phyloP scores from a whole-genome alignment of 2,329 filamentous ascomycete species.

The Xylogone sp. region DNA sequence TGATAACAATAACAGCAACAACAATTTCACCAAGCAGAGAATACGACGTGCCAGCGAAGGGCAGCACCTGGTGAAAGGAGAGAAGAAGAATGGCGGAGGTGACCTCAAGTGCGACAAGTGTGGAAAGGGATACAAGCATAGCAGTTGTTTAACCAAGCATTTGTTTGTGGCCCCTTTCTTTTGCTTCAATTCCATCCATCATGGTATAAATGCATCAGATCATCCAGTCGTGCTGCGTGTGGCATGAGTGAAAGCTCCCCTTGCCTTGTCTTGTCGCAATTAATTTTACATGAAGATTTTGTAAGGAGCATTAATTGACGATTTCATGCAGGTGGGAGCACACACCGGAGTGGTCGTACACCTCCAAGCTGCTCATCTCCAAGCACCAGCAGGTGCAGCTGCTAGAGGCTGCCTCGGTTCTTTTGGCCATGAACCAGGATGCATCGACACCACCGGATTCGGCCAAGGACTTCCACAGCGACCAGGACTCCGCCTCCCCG shows the following conservation, averaged over 20 bases:
- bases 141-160: conserved; percentile 99
- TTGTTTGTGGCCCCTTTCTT: conserved; percentile 80
- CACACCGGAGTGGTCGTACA: conserved; percentile 95
- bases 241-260: conserved; percentile 8
- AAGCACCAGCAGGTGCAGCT: conserved; percentile 99
- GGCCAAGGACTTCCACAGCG: conserved; percentile 67
- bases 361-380: conserved; percentile 95
- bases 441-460: conserved; percentile 61
- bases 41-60: conserved; percentile 76
- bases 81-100: conserved; percentile 71
- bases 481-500: conserved; percentile 78
- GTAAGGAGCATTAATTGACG: conserved; percentile 24
- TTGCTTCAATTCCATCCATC: conserved; percentile 14
- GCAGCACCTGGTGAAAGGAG: conserved; percentile 75
- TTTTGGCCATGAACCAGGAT: conserved; percentile 81
- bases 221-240: neutral
- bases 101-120: conserved; percentile 97
- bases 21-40: conserved; percentile 41
- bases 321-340: conserved; percentile 85
- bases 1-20: conserved; percentile 34
- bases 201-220: neutral
- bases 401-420: conserved; percentile 91
- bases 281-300: conserved; percentile 9
- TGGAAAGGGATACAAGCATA: conserved; percentile 99
- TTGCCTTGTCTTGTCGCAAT: conserved; percentile 22